A percentile compares a stretch with the other conserved stretches of the same genome.
phyloP scores from a whole-genome alignment of 2,329 filamentous ascomycete species.

The Alternaria triticina region DNA sequence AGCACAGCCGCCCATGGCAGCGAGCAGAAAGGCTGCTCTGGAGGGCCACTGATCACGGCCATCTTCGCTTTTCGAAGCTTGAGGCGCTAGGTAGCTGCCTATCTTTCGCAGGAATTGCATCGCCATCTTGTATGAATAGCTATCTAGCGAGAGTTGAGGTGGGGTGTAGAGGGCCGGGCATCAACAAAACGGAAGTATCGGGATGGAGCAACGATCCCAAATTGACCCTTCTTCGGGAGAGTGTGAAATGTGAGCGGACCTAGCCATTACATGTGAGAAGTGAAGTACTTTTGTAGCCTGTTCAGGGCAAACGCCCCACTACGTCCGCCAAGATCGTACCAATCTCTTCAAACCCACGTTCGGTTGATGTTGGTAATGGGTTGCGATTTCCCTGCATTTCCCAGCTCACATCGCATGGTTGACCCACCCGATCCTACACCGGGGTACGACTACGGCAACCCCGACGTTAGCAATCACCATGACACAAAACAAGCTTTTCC shows the following conservation, averaged over 20 bases:
- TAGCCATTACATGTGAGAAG: background rate
- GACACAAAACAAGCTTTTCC: slow-evolving; percentile 9
- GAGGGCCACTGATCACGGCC: slow-evolving; percentile 63
- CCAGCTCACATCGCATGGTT: background rate
- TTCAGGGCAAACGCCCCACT: slow-evolving; percentile 9
- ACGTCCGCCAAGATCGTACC: slow-evolving; percentile 24
- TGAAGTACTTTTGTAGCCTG: slow-evolving; percentile 24
- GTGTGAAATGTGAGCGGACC: background rate
- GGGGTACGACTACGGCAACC: background rate
- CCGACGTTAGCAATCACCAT: slow-evolving; percentile 1
- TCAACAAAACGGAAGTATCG: background rate
- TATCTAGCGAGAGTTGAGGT: background rate
- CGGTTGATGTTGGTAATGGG: slow-evolving; percentile 3
- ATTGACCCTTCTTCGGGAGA: background rate
- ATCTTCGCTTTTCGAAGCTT: slow-evolving; percentile 46
- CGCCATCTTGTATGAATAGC: slow-evolving; percentile 8
- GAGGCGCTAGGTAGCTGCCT: slow-evolving; percentile 43
- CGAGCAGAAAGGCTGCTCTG: slow-evolving; percentile 62
- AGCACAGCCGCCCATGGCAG: slow-evolving; percentile 65
- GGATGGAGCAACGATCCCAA: background rate
- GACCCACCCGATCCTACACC: background rate
- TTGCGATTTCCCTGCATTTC: slow-evolving; percentile 1
- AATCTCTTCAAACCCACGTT: background rate
- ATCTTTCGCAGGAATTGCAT: slow-evolving; percentile 30
- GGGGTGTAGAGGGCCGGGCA: background rate